Conservation (phyloP, 371 early-diverging fungal species). For the Mortierella polycephala region DNA sequence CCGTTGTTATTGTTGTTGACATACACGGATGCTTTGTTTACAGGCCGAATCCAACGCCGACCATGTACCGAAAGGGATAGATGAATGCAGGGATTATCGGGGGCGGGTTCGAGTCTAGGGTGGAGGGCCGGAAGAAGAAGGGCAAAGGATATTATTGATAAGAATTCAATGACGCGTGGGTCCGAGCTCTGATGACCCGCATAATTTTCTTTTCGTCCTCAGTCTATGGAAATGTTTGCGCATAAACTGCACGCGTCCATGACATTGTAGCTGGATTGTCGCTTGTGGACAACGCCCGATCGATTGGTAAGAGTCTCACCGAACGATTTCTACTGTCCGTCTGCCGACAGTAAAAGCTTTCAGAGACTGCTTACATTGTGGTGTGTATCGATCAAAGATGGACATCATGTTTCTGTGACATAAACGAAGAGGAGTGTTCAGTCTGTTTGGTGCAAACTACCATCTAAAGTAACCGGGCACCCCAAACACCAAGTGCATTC, state of each 20-base stretch:
- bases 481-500: no score
- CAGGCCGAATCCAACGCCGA: background rate
- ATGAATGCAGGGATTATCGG: no score
- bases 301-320: slow-evolving; percentile 45
- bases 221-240: slow-evolving; percentile 14
- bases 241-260: slow-evolving; percentile 1
- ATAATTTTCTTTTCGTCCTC: background rate
- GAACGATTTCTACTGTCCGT: background rate
- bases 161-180: background rate
- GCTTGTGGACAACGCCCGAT: background rate
- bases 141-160: background rate
- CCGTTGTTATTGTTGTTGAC: background rate
- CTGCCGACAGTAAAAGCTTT: no score
- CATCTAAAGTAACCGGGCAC: no score
- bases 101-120: no score
- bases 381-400: no score
- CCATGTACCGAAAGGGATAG: no score
- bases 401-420: no score
- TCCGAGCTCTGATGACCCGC: slow-evolving; percentile 5
- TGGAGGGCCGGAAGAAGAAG: background rate
- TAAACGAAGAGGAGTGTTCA: no score
- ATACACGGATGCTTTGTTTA: background rate
- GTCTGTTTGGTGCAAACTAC: no score
- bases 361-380: no score
- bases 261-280: background rate